phyloP scores from a whole-genome alignment of 1,139 yeast genomes.

The Zhuliangozyma blackwelliae region DNA sequence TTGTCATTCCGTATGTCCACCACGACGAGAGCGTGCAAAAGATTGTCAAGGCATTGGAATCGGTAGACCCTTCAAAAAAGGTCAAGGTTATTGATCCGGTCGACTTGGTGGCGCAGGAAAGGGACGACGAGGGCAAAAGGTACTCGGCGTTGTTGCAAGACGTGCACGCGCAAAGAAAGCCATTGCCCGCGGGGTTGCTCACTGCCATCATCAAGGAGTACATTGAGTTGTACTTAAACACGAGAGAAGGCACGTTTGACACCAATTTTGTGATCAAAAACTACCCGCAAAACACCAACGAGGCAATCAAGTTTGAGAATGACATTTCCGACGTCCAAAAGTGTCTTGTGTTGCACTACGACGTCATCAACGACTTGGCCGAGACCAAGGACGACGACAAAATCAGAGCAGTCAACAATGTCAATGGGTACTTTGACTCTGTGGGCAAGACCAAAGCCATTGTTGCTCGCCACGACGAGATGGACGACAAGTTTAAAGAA shows the following conservation, averaged over 20 bases:
- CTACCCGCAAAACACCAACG: conserved; percentile 56
- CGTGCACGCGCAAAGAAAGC: conserved; percentile 28
- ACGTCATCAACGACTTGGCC: conserved; percentile 22
- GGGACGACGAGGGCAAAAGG: conserved; percentile 34
- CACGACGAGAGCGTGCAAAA: conserved; percentile 17
- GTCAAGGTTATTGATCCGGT: conserved; percentile 48
- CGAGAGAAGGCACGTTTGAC: conserved; percentile 39
- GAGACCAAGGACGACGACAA: conserved; percentile 23
- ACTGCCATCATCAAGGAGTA: conserved; percentile 54
- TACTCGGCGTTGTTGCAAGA: conserved; percentile 42
- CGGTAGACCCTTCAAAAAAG: conserved; percentile 19
- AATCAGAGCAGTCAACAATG: conserved; percentile 30
- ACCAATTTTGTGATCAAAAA: conserved; percentile 46
- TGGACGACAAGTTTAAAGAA: conserved; percentile 22
- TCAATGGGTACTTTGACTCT: conserved; percentile 56
- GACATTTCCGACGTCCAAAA: conserved; percentile 46
- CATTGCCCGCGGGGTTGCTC: conserved; percentile 53
- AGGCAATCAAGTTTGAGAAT: conserved; percentile 60
- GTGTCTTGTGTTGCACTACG: conserved; percentile 33
- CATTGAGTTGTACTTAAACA: conserved; percentile 33
- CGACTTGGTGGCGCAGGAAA: conserved; percentile 40
- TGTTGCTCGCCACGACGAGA: conserved; percentile 16
- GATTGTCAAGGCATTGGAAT: conserved; percentile 16
- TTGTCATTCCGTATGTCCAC: conserved; percentile 41
- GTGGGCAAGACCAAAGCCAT: conserved; percentile 43